Base-by-base conservation (phyloP, 768 basidiomycete species). In the Psilocybe cubensis region DNA sequence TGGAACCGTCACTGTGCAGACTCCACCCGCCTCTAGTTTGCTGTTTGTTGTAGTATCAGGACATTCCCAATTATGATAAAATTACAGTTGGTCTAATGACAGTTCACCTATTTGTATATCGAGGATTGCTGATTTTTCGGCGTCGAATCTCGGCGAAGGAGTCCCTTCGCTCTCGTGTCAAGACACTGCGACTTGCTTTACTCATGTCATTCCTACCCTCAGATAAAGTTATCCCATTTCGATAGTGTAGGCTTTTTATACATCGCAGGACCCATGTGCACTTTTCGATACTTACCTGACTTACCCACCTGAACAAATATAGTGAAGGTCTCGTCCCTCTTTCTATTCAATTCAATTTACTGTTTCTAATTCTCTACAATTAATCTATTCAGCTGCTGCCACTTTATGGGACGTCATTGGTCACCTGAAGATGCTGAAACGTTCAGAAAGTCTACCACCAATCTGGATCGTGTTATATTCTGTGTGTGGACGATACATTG, bases 21-120 rank as follows among this genome's bases (percentile, higher is more conserved):
- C 56, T 40, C 56, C 56, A 61, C 57, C n/a, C n/a, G 45, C 43
- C 49, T 52, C 31, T 59, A 45, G 52, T 56, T 58, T 52, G 51
- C 21, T 52, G 17, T 24, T 50, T 46, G 23, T 25, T 33, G 42
- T 47, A 45, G 57, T 58, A 47, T 57, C 55, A 50, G 20, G 29
- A 51, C 31, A 8, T 35, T 43, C 49, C 42, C 56, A 57, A 57
- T 43, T 57, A 57, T 57, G 7, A 57, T 51, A 35, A n/a, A n/a
- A 57, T 57, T 57, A 27, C 50, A 40, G 40, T 40, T 38, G 23
- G 23, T n/a, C 46, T 48, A 12, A 48, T 18, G 46, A 48, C 27
- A n/a, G 27, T 10, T 20, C 18, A 20, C 27, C 18, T 28, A 18
- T 31, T 29, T n/a, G 18, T 28, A 17, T 24, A 46, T 46, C 23